These are phyloP conservation scores for Fomitopsis serialis DNA, from an alignment of 768 basidiomycete genomes.

Conservation along the genomic window DNA sequence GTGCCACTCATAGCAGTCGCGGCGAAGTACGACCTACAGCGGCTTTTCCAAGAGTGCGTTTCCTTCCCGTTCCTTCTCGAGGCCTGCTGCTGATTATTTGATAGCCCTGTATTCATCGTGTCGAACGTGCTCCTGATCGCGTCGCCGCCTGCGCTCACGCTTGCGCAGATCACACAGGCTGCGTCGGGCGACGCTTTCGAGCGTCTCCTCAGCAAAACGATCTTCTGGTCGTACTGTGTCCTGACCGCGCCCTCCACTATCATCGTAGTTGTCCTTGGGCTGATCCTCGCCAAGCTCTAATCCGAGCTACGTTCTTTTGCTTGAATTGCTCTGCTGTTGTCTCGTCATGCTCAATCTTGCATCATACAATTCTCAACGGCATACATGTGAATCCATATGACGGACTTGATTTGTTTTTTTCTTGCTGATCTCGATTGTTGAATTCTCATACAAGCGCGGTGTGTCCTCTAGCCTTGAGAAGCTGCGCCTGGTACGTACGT, in stretches of 20 bases:
- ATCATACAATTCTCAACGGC: no score
- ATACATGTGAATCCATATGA: no score
- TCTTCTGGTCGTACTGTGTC: constrained; percentile 90
- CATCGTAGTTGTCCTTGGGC: constrained; percentile 66
- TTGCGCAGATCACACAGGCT: constrained; percentile 81
- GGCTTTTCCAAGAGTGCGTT: constrained; percentile 73
- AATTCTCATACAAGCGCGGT: no score
- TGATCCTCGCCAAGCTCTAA: constrained; percentile 54
- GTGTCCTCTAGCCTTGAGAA: no score
- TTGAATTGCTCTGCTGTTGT: no score
- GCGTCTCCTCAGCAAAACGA: constrained; percentile 82
- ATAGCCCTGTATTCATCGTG: constrained; percentile 84
- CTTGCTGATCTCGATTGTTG: no score
- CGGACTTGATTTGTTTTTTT: no score
- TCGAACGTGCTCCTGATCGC: constrained; percentile 78
- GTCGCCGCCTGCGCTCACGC: constrained; percentile 75
- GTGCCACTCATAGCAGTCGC: constrained; percentile 71
- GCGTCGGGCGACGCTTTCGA: constrained; percentile 88
- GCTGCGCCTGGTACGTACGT: no score
- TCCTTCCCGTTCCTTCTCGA: not conserved
- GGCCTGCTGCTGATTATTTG: constrained; percentile 3
- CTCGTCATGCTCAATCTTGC: no score
- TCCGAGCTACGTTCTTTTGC: no score
- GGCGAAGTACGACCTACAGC: constrained; percentile 50
- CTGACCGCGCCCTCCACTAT: constrained; percentile 85